These are phyloP conservation scores for Entophlyctis helioformis DNA, from an alignment of 192 early-diverging fungal species.

Conservation along the genomic window DNA sequence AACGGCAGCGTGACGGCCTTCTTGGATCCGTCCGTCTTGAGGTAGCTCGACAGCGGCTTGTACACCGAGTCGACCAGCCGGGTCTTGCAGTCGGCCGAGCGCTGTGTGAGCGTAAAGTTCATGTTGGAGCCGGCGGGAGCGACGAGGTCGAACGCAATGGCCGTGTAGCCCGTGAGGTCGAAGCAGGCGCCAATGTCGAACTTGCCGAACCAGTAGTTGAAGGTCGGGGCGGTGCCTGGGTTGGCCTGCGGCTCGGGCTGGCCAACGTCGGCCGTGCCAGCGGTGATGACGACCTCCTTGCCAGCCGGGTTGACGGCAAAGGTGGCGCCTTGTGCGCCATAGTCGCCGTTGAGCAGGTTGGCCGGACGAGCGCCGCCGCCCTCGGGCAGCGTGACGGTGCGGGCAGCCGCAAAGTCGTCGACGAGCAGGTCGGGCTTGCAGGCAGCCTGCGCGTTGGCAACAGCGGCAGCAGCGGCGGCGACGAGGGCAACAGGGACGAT, in stretches of 20 bases:
- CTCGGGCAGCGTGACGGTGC: background rate
- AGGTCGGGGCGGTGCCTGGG: background rate
- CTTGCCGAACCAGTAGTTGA: conserved; percentile 22
- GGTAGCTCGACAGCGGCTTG: conserved; percentile 14
- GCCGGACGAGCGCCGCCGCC: conserved; percentile 2
- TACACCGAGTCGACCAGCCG: conserved; percentile 8
- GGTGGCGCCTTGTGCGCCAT: too few species aligned
- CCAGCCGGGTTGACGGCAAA: too few species aligned
- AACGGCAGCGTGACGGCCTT: conserved; percentile 13
- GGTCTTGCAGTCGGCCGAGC: conserved; percentile 7
- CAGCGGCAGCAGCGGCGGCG: too few species aligned
- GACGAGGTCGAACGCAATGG: conserved; percentile 17
- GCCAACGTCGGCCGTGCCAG: too few species aligned
- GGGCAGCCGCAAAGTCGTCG: conserved; percentile 9
- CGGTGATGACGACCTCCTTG: too few species aligned
- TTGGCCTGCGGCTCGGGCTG: too few species aligned
- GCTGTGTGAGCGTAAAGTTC: conserved; percentile 15
- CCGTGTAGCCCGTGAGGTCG: conserved; percentile 11
- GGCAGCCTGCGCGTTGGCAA: too few species aligned
- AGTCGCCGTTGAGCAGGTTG: conserved; percentile 15
- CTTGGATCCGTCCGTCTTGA: conserved; percentile 6
- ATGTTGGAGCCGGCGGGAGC: conserved; percentile 16
- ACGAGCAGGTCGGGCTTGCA: conserved; percentile 9
- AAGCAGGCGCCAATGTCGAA: too few species aligned
- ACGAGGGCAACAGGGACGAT: too few species aligned